These are phyloP conservation scores for Diaporthe aspalathi DNA, from an alignment of 2,329 filamentous ascomycete genomes.

Conservation along the genomic window DNA sequence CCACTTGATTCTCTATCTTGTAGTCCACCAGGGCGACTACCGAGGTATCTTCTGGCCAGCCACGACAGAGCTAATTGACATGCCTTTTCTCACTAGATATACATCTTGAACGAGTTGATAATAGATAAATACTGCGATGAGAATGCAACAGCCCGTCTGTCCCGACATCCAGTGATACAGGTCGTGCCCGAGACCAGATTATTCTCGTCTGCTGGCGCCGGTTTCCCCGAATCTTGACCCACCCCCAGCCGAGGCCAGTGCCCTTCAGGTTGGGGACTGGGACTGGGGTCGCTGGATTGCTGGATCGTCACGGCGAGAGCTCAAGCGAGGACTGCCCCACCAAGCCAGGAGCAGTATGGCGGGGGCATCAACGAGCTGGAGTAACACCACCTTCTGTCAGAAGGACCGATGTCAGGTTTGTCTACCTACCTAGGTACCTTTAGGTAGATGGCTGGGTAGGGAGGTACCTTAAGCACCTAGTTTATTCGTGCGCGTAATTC, in stretches of 20 bases:
- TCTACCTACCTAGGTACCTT: too few relatives aligned
- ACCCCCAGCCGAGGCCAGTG: conserved; percentile 25
- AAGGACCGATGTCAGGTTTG: conserved; percentile 10
- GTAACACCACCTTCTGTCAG: conserved; percentile 26
- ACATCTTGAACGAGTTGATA: too few relatives aligned
- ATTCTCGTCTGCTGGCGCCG: conserved; percentile 15
- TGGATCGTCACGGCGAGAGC: conserved; percentile 22
- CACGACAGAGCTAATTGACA: too few relatives aligned
- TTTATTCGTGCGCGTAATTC: conserved; percentile 5
- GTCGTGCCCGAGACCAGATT: not conserved
- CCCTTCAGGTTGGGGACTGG: too few relatives aligned
- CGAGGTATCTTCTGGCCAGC: too few relatives aligned
- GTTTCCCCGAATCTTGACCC: conserved; percentile 25
- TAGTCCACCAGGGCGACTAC: too few relatives aligned
- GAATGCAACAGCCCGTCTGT: not conserved
- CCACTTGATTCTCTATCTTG: not conserved
- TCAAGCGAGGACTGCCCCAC: conserved; percentile 25
- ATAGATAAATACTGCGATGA: not conserved
- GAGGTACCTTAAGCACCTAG: too few relatives aligned
- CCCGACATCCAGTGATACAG: not conserved
- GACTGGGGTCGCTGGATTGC: not conserved
- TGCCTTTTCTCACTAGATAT: not conserved
- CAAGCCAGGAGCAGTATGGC: conserved; percentile 30
- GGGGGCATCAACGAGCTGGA: conserved; percentile 26
- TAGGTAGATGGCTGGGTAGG: too few relatives aligned